These are phyloP conservation scores for Podaxis sp. DNA, from an alignment of 768 basidiomycete species.

Conservation along the genomic window DNA sequence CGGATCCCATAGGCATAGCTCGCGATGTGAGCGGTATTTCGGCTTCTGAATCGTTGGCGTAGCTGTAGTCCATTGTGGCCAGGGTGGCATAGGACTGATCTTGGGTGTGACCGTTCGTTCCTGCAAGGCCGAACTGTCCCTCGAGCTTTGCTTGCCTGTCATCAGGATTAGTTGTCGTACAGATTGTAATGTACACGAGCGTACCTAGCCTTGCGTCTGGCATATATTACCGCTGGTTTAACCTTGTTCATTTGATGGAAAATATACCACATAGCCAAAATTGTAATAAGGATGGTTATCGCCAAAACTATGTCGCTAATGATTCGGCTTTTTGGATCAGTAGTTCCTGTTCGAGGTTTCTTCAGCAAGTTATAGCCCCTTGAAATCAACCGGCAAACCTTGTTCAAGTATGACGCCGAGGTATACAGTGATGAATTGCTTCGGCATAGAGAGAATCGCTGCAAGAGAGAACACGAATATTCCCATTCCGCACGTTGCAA, in stretches of 20 bases:
- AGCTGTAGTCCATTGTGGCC: neutral
- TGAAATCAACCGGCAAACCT: conserved; percentile 23
- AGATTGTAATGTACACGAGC: neutral
- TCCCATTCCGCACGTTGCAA: conserved; percentile 87
- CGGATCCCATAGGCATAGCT: conserved; percentile 4
- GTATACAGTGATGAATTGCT: conserved; percentile 91
- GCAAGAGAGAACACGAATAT: conserved; percentile 77
- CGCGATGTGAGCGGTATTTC: conserved; percentile 11
- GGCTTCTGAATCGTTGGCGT: conserved; percentile 3
- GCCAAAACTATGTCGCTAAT: conserved; percentile 70
- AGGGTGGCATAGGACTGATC: neutral
- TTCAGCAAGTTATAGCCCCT: neutral
- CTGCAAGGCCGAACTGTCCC: neutral
- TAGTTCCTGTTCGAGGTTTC: conserved; percentile 26
- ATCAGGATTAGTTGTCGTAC: neutral
- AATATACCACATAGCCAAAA: conserved; percentile 85
- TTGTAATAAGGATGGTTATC: conserved; percentile 68
- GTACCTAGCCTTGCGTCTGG: conserved; percentile 69
- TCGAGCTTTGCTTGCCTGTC: conserved; percentile 11
- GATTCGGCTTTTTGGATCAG: conserved; percentile 52
- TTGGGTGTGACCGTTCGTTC: neutral
- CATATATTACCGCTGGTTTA: conserved; percentile 69
- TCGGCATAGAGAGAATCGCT: conserved; percentile 81
- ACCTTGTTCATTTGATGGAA: conserved; percentile 65
- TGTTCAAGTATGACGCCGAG: conserved; percentile 78